A percentile compares a stretch with the other conserved stretches of the same genome.
phyloP scores from a whole-genome alignment of 1,139 yeast species.

The Suhomyces ambrosiae region DNA sequence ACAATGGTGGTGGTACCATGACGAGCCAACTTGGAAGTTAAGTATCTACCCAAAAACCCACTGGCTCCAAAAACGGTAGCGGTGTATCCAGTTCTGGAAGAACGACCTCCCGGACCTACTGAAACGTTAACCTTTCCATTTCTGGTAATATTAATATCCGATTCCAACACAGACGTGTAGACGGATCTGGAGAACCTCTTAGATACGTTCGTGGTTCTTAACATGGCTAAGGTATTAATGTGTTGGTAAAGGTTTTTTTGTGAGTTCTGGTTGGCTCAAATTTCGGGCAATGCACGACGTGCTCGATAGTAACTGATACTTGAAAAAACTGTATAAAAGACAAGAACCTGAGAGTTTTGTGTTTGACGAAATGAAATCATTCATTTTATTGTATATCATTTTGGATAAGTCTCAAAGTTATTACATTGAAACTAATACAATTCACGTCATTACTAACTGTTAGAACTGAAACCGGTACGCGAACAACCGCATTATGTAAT shows the following conservation, averaged over 20 bases:
- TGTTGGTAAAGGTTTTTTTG: slow-evolving; percentile 15
- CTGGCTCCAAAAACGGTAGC: slow-evolving; percentile 87
- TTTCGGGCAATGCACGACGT: slow-evolving; percentile 8
- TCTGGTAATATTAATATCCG: slow-evolving; percentile 74
- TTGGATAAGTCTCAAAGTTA: no score
- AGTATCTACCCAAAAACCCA: slow-evolving; percentile 77
- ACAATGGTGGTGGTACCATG: slow-evolving; percentile 80
- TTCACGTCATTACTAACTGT: no score
- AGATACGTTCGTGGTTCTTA: slow-evolving; percentile 30
- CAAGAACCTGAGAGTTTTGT: no score
- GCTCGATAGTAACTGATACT: neutral
- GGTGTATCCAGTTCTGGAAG: slow-evolving; percentile 88
- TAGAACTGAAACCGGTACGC: no score
- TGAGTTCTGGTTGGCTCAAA: slow-evolving; percentile 28
- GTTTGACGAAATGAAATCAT: no score
- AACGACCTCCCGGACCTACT: slow-evolving; percentile 78
- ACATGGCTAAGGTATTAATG: slow-evolving; percentile 23
- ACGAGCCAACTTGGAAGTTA: slow-evolving; percentile 72
- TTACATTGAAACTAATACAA: no score
- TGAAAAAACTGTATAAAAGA: no score
- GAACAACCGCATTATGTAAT: no score
- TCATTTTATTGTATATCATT: no score
- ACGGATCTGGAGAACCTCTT: slow-evolving; percentile 32
- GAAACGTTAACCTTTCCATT: slow-evolving; percentile 73
- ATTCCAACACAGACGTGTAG: slow-evolving; percentile 47